Evolutionary conservation across 2,329 filamentous ascomycete genomes (phyloP).

Genomic region (Botrytis tulipae): DNA sequence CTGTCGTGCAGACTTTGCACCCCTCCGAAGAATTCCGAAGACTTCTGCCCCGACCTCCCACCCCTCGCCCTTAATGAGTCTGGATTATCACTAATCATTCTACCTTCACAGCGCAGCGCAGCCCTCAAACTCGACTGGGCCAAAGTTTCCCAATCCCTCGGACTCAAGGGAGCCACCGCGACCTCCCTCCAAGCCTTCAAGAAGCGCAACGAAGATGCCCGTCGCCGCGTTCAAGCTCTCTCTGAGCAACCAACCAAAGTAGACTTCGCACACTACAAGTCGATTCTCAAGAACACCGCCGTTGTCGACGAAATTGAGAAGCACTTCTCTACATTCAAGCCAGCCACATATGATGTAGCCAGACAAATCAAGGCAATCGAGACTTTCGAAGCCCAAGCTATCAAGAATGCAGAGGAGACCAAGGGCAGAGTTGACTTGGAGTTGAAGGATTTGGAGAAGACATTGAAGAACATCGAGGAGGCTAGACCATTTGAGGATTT

Average conservation of each 20-base stretch:
- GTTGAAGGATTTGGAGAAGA: conserved; percentile 90
- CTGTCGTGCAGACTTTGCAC: conserved; percentile 5
- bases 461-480: conserved; percentile 94
- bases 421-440: conserved; percentile 95
- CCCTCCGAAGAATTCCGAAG: conserved; percentile 22
- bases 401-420: conserved; percentile 95
- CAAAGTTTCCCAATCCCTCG: conserved; percentile 90
- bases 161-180: conserved; percentile 92
- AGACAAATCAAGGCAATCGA: conserved; percentile 98
- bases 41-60: not conserved
- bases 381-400: conserved; percentile 92
- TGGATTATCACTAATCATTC: conserved; percentile 25
- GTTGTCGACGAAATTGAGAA: conserved; percentile 97
- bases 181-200: conserved; percentile 93
- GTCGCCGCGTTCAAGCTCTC: conserved; percentile 85
- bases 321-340: conserved; percentile 89
- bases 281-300: conserved; percentile 90
- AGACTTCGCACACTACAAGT: conserved; percentile 93
- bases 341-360: conserved; percentile 84
- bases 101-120: conserved; percentile 76
- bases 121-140: conserved; percentile 99
- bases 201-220: conserved; percentile 98
- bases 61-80: not conserved
- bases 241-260: conserved; percentile 80
- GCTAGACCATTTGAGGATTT: conserved; percentile 95